Conservation (phyloP, 2,329 filamentous ascomycete genomes). For the Cordyceps fumosorosea region DNA sequence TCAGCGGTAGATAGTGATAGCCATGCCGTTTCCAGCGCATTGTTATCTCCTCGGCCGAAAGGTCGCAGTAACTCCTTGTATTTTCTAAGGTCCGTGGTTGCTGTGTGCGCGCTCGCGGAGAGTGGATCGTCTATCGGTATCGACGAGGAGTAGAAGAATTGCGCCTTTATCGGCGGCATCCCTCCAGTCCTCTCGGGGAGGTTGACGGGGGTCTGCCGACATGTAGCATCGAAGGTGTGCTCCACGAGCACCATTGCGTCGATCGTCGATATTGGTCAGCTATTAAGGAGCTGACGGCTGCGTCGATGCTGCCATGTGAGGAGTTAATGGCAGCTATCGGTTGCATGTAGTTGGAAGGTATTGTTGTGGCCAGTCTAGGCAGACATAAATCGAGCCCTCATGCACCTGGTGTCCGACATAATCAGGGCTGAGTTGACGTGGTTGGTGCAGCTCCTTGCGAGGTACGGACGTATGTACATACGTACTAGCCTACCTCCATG, state of each 20-base stretch:
- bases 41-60: slow-evolving; percentile 73
- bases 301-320: not conserved
- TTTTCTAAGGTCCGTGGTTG: slow-evolving; percentile 42
- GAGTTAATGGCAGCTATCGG: not conserved
- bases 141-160: slow-evolving; percentile 80
- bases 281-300: not conserved
- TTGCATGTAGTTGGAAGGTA: not conserved
- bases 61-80: slow-evolving; percentile 62
- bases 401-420: too few species aligned
- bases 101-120: slow-evolving; percentile 53
- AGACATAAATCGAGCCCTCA: not conserved
- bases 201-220: slow-evolving; percentile 45
- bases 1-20: slow-evolving; percentile 47
- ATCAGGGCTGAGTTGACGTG: too few species aligned
- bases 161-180: slow-evolving; percentile 56
- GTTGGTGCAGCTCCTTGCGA: too few species aligned
- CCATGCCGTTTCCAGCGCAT: slow-evolving; percentile 74
- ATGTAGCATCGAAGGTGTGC: slow-evolving; percentile 56
- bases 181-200: slow-evolving; percentile 34
- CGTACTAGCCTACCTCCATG: too few species aligned
- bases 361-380: not conserved
- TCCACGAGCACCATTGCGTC: slow-evolving; percentile 15
- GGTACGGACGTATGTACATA: too few species aligned
- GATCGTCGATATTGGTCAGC: not conserved
- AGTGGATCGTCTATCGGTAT: slow-evolving; percentile 84